Conservation (phyloP, 1,139 yeast genomes). For the Candida anutae region DNA sequence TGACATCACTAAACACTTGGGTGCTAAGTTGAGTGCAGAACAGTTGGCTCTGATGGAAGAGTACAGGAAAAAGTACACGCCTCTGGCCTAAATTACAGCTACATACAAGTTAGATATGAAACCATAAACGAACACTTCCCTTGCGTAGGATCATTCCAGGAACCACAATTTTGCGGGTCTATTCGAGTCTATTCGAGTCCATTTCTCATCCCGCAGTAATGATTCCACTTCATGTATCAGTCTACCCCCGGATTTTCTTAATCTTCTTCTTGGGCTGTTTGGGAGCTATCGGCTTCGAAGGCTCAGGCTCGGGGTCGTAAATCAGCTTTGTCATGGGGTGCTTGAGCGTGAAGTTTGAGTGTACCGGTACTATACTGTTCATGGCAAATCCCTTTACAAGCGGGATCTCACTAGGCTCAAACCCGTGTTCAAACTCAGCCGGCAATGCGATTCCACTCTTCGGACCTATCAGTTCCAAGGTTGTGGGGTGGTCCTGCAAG, state of each 20-base stretch:
- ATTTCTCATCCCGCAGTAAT: too few species aligned
- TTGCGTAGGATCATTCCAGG: too few species aligned
- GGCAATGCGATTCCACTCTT: constrained; percentile 51
- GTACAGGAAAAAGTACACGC: constrained; percentile 50
- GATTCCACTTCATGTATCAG: too few species aligned
- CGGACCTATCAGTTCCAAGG: constrained; percentile 50
- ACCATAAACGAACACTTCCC: too few species aligned
- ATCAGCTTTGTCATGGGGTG: constrained; percentile 76
- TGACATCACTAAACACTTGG: constrained; percentile 63
- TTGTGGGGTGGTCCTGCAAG: constrained; percentile 63
- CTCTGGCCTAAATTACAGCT: constrained; percentile 12
- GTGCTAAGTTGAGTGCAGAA: constrained; percentile 44
- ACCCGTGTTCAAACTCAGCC: constrained; percentile 44
- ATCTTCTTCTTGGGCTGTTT: constrained; percentile 46
- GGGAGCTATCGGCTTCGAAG: constrained; percentile 23
- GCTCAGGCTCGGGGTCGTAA: constrained; percentile 43
- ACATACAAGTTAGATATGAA: too few species aligned
- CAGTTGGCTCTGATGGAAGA: constrained; percentile 49
- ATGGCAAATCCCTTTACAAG: constrained; percentile 76
- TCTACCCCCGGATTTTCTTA: constrained; percentile 39
- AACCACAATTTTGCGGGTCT: too few species aligned
- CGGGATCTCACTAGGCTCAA: constrained; percentile 60
- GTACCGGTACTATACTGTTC: constrained; percentile 81
- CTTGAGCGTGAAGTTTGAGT: constrained; percentile 69
- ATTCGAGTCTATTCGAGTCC: too few species aligned